Evolutionary conservation across 2,329 filamentous ascomycete genomes (phyloP).

Genomic region (Fonsecaea multimorphosa): DNA sequence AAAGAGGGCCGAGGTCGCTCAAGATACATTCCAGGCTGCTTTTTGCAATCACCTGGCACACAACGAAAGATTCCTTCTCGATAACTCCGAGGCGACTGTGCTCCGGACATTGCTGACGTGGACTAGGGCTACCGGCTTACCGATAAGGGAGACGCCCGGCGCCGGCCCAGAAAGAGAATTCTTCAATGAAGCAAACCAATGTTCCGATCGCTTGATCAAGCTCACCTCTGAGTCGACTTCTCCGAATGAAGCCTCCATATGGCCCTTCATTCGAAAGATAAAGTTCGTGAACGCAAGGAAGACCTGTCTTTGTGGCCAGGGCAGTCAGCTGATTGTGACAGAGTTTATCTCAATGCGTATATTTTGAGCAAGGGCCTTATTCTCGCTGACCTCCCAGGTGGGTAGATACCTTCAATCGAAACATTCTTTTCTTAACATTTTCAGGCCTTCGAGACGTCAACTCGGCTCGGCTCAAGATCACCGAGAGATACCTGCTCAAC

Average conservation of each 20-base stretch:
- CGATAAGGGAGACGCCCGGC: background rate
- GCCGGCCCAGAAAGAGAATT: background rate
- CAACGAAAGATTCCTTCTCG: constrained; percentile 18
- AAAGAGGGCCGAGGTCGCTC: constrained; percentile 16
- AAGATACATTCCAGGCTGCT: constrained; percentile 19
- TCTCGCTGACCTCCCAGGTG: constrained; percentile 20
- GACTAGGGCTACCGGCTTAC: constrained; percentile 6
- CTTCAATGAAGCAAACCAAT: background rate
- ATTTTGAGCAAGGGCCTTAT: constrained; percentile 20
- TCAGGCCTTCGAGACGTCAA: constrained; percentile 21
- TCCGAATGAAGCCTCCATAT: constrained; percentile 12
- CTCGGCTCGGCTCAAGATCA: constrained; percentile 16
- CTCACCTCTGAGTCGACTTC: constrained; percentile 14
- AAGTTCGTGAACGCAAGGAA: constrained; percentile 6
- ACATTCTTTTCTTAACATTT: background rate
- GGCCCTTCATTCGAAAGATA: constrained; percentile 22
- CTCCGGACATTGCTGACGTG: constrained; percentile 21
- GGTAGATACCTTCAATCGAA: background rate
- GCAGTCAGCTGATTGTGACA: constrained; percentile 5
- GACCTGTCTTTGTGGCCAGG: background rate
- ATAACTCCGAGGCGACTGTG: constrained; percentile 12
- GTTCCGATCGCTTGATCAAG: constrained; percentile 11
- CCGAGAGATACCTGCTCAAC: constrained; percentile 15
- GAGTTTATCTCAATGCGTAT: constrained; percentile 17
- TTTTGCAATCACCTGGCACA: constrained; percentile 8